phyloP scores from a whole-genome alignment of 306 rosid genomes.

The Vicia faba region DNA sequence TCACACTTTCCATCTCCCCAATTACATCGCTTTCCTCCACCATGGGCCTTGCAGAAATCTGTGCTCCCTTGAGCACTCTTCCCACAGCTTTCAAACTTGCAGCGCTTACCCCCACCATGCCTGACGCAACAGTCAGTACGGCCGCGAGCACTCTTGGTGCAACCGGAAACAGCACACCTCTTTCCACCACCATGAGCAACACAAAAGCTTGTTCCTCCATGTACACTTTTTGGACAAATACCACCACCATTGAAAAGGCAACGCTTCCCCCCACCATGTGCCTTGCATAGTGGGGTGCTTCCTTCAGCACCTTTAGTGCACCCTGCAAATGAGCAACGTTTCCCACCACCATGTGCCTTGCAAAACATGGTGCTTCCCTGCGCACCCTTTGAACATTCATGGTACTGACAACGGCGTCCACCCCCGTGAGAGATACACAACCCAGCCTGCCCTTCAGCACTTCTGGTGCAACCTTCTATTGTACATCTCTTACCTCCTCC shows the following conservation, averaged over 20 bases:
- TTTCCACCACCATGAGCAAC: constrained; percentile 99
- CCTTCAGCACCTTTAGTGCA: constrained; percentile 99
- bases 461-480: constrained; percentile 76
- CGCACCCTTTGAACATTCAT: constrained; percentile 78
- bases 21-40: constrained; percentile 91
- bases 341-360: constrained; percentile 99
- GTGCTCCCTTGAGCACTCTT: constrained; percentile 99
- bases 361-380: constrained; percentile 96
- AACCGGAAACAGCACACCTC: constrained; percentile 85
- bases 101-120: constrained; percentile 97
- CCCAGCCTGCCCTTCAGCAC: constrained; percentile 99
- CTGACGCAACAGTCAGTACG: constrained; percentile 94
- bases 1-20: constrained; percentile 95
- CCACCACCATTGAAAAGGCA: constrained; percentile 94
- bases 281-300: constrained; percentile 98
- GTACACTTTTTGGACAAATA: constrained; percentile 96
- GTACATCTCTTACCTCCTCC: constrained; percentile 97
- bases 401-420: constrained; percentile 86
- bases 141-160: constrained; percentile 97
- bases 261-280: constrained; percentile 98
- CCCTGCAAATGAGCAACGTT: constrained; percentile 83
- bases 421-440: constrained; percentile 97
- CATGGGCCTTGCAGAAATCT: constrained; percentile 98
- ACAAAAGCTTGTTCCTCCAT: constrained; percentile 93
- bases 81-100: constrained; percentile 74